Conservation (phyloP, 768 basidiomycete species). For the Tephrocybe sp. region DNA sequence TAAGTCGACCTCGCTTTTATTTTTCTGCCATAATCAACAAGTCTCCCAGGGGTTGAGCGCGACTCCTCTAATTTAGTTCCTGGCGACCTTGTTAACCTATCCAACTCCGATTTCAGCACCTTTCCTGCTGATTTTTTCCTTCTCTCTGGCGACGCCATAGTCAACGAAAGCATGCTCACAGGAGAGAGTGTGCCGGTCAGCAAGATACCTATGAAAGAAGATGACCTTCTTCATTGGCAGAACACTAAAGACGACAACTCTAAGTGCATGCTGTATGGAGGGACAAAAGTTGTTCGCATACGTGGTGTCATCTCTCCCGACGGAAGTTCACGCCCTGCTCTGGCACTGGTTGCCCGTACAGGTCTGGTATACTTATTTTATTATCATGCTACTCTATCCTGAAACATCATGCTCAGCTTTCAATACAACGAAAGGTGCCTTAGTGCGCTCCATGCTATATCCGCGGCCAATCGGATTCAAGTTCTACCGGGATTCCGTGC, state of each 20-base stretch:
- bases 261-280: slow-evolving; percentile 86
- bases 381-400: neutral
- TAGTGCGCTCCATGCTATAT: slow-evolving; percentile 97
- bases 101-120: slow-evolving; percentile 65
- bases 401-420: slow-evolving; percentile 54
- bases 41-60: slow-evolving; percentile 57
- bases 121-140: slow-evolving; percentile 92
- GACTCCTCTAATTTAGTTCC: slow-evolving; percentile 84
- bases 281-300: slow-evolving; percentile 88
- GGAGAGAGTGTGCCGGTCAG: slow-evolving; percentile 98
- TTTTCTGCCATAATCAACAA: slow-evolving; percentile 2
- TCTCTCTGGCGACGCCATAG: slow-evolving; percentile 94
- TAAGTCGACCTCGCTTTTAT: slow-evolving; percentile 34
- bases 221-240: slow-evolving; percentile 70
- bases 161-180: slow-evolving; percentile 99
- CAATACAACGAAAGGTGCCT: slow-evolving; percentile 95
- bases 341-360: slow-evolving; percentile 85
- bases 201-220: slow-evolving; percentile 83
- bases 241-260: slow-evolving; percentile 70
- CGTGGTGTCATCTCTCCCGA: slow-evolving; percentile 61
- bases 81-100: slow-evolving; percentile 91
- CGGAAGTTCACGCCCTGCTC: slow-evolving; percentile 56
- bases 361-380: slow-evolving; percentile 49
- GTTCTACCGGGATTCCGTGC: slow-evolving; percentile 90
- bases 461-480: slow-evolving; percentile 99